Evolutionary conservation across 495 filamentous ascomycete species (phyloP).

Genomic region (Penicillium salamii): DNA sequence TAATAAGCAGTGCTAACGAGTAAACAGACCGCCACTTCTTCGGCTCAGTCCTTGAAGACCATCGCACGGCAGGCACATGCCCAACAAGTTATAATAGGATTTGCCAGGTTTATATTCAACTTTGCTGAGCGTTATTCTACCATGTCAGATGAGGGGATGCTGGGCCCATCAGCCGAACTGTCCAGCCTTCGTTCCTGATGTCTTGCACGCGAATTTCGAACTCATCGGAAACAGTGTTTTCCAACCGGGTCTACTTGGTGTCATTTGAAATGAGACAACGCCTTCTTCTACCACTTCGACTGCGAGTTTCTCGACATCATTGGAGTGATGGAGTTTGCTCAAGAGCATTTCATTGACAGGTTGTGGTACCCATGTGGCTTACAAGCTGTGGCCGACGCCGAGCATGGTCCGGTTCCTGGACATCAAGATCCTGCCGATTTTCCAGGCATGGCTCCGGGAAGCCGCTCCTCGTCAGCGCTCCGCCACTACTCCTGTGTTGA

Average conservation of each 20-base stretch:
- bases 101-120: constrained; percentile 94
- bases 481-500: not conserved
- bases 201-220: too few species aligned
- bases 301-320: too few species aligned
- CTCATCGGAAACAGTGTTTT: too few species aligned
- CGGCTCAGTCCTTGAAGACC: constrained; percentile 87
- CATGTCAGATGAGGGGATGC: constrained; percentile 97
- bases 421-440: constrained; percentile 64
- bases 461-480: constrained; percentile 1
- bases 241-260: too few species aligned
- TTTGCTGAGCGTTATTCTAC: constrained; percentile 96
- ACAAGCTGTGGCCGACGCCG: not conserved
- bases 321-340: too few species aligned
- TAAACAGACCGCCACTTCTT: constrained; percentile 89
- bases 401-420: constrained; percentile 51
- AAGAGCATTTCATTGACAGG: too few species aligned
- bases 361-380: too few species aligned
- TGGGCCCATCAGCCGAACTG: too few species aligned
- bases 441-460: constrained; percentile 29
- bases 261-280: too few species aligned
- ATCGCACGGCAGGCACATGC: constrained; percentile 92
- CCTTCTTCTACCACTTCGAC: too few species aligned
- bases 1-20: too few species aligned
- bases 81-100: constrained; percentile 94
- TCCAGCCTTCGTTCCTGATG: too few species aligned